Percentiles rank a stretch among this genome's conserved stretches.
These are phyloP conservation scores for Phytopythium aichiense DNA, from an alignment of 352 stramenopile genomes.

Conservation along the genomic window DNA sequence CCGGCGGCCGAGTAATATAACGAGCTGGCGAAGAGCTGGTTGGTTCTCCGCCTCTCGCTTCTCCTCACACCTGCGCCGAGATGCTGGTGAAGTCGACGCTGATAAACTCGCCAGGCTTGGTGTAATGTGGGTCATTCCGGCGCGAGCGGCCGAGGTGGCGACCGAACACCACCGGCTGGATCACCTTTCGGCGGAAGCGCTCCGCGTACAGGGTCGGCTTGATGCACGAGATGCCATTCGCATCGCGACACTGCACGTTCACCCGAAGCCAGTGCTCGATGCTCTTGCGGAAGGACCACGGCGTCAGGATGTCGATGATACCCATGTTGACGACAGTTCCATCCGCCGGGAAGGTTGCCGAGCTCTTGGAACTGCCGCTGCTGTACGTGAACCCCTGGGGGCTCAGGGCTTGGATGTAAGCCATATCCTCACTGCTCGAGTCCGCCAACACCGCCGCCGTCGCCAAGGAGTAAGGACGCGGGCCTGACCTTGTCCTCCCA, in stretches of 20 bases:
- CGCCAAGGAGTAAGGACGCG: neutral
- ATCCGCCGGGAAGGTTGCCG: slow-evolving; percentile 46
- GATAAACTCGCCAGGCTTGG: slow-evolving; percentile 62
- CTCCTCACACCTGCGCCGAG: slow-evolving; percentile 25
- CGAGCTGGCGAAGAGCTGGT: neutral
- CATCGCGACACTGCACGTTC: slow-evolving; percentile 73
- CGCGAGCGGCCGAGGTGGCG: slow-evolving; percentile 33
- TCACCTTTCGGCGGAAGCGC: slow-evolving; percentile 80
- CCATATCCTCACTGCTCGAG: slow-evolving; percentile 31
- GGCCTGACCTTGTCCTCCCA: neutral
- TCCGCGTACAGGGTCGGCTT: slow-evolving; percentile 79
- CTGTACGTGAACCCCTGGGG: slow-evolving; percentile 35
- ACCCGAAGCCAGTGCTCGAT: slow-evolving; percentile 87
- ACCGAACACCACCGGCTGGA: slow-evolving; percentile 81
- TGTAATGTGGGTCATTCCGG: slow-evolving; percentile 15
- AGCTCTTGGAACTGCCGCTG: slow-evolving; percentile 18
- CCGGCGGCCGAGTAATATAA: slow-evolving; percentile 2
- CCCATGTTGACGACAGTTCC: slow-evolving; percentile 92
- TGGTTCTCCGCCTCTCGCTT: neutral
- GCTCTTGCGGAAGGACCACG: slow-evolving; percentile 93
- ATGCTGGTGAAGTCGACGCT: slow-evolving; percentile 82
- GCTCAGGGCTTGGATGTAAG: slow-evolving; percentile 57
- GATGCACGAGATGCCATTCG: slow-evolving; percentile 79
- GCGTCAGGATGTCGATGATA: slow-evolving; percentile 97
- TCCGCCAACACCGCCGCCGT: neutral